Percentiles rank a stretch among this genome's conserved stretches.
phyloP scores from a whole-genome alignment of 139 green algal species.

The Haematococcus sp. region DNA sequence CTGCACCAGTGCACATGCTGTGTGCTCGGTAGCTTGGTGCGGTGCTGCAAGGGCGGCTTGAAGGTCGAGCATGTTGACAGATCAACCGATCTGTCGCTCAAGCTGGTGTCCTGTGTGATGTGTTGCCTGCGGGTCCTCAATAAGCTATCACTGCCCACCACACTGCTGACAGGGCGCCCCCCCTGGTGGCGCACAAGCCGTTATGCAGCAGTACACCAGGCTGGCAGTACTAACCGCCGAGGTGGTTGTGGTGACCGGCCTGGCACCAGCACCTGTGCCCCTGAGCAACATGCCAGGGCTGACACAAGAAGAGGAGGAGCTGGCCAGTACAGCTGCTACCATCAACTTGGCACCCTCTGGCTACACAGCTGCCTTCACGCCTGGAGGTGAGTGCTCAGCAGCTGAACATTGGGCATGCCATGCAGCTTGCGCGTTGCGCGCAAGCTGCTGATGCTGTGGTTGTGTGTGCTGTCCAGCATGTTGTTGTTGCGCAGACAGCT shows the following conservation, averaged over 20 bases:
- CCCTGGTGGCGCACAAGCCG: background rate
- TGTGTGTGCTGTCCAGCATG: no score
- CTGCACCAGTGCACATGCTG: no score
- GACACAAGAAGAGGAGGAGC: background rate
- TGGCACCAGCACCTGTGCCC: conserved; percentile 28
- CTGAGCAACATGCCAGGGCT: conserved; percentile 4
- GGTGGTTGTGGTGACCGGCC: conserved; percentile 26
- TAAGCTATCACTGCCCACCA: background rate
- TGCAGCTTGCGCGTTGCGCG: no score
- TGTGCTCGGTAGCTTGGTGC: no score
- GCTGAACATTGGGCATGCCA: no score
- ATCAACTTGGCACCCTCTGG: background rate
- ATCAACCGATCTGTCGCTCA: no score
- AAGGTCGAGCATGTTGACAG: no score
- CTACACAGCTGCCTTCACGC: background rate
- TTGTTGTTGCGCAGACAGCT: no score
- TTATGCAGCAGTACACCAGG: conserved; percentile 73
- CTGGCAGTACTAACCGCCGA: conserved; percentile 66
- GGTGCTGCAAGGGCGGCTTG: no score
- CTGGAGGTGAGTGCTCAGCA: background rate
- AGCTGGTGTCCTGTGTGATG: no score
- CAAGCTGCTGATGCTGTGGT: no score
- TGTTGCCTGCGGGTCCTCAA: background rate
- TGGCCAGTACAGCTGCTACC: background rate
- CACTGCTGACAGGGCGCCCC: conserved; percentile 1